These are phyloP conservation scores for Saxophila tyrrhenica DNA, from an alignment of 495 filamentous ascomycete species.

Conservation along the genomic window DNA sequence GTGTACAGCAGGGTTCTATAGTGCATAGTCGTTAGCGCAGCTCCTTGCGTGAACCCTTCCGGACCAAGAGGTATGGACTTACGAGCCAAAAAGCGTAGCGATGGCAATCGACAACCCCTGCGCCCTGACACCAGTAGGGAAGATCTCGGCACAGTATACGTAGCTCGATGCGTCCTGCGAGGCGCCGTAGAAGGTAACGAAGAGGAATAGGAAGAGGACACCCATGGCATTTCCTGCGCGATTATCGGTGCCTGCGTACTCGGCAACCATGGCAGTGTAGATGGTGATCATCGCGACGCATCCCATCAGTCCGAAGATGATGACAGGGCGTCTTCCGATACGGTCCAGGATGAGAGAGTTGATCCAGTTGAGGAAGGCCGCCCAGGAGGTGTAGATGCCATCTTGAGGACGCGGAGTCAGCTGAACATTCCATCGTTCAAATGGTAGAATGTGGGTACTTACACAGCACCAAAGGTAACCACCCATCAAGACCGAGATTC, in stretches of 20 bases:
- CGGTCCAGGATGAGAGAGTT: neutral
- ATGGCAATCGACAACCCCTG: constrained; percentile 38
- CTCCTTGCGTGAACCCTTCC: neutral
- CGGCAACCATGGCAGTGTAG: neutral
- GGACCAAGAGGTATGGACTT: neutral
- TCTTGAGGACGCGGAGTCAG: neutral
- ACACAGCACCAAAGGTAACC: neutral
- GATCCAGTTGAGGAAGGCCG: neutral
- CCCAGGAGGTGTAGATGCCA: neutral
- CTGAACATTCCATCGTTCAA: no score
- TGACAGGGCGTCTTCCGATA: neutral
- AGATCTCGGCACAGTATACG: constrained; percentile 41
- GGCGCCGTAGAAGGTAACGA: neutral
- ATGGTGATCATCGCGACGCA: neutral
- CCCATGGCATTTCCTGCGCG: neutral
- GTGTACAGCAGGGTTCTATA: neutral
- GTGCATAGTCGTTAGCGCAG: neutral
- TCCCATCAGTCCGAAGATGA: neutral
- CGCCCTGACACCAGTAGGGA: constrained; percentile 38
- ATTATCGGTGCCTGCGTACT: neutral
- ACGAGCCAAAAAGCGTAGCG: constrained; percentile 26
- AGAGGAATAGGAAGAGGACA: neutral
- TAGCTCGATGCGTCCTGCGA: constrained; percentile 17
- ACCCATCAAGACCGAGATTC: neutral
- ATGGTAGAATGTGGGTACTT: neutral